Conservation (phyloP, 768 basidiomycete genomes). For the Trichaptum fuscoviolaceum region DNA sequence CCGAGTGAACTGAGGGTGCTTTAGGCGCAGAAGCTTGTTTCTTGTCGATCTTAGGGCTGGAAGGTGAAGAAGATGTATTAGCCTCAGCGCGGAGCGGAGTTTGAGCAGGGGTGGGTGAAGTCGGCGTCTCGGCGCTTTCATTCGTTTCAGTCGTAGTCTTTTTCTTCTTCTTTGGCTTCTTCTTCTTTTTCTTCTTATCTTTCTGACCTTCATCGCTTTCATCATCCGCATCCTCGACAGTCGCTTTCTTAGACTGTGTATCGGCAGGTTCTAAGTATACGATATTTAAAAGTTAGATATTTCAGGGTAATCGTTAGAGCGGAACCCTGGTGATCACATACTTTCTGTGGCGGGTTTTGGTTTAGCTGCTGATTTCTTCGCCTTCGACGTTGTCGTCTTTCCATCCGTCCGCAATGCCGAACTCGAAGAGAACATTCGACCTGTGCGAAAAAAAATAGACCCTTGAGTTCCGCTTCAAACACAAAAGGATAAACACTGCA, state of each 20-base stretch:
- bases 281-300: conserved; percentile 7
- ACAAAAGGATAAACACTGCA: neutral
- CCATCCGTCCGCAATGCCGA: conserved; percentile 1
- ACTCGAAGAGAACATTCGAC: conserved; percentile 50
- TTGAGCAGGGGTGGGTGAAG: conserved; percentile 12
- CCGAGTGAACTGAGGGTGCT: conserved; percentile 7
- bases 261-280: conserved; percentile 4
- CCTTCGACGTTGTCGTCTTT: neutral
- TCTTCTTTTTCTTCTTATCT: conserved; percentile 66
- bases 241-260: conserved; percentile 30
- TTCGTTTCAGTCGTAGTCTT: conserved; percentile 30
- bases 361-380: neutral
- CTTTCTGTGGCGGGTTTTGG: neutral
- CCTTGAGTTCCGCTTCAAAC: neutral
- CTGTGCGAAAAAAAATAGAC: conserved; percentile 6
- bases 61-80: conserved; percentile 12
- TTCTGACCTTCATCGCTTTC: conserved; percentile 43
- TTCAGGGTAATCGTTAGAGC: neutral
- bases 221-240: conserved; percentile 71
- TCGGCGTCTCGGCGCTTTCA: conserved; percentile 16
- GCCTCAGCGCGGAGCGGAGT: conserved; percentile 4
- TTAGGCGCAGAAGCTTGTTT: neutral
- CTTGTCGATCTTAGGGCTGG: conserved; percentile 5
- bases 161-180: conserved; percentile 72
- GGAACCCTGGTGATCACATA: neutral